Conservation (phyloP, 768 basidiomycete genomes). For the Termitomyces sp. region DNA sequence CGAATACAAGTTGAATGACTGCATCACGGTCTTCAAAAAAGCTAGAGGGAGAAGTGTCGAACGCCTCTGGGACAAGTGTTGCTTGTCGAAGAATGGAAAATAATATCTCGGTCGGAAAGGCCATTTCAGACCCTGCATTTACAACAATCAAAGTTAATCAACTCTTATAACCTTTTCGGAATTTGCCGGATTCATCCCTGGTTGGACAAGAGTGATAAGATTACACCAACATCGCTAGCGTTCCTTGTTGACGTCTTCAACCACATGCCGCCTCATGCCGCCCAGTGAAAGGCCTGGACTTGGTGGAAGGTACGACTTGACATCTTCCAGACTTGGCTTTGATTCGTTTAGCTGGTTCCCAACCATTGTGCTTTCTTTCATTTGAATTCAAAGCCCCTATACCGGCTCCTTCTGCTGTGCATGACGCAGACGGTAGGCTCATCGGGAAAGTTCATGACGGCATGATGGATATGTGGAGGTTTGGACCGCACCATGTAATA, state of each 20-base stretch:
- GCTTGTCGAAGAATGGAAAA: neutral
- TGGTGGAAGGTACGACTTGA: slow-evolving; percentile 22
- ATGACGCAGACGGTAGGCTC: slow-evolving; percentile 51
- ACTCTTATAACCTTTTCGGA: too few relatives aligned
- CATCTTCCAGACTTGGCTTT: neutral
- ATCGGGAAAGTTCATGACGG: slow-evolving; percentile 45
- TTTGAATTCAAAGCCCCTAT: slow-evolving; percentile 62
- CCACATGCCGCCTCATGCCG: slow-evolving; percentile 47
- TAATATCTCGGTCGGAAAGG: neutral
- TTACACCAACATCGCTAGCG: too few relatives aligned
- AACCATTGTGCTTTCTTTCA: slow-evolving; percentile 54
- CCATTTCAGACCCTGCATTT: too few relatives aligned
- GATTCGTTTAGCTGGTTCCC: slow-evolving; percentile 33
- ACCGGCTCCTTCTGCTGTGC: slow-evolving; percentile 31
- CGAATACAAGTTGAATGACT: neutral
- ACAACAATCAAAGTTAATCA: too few relatives aligned
- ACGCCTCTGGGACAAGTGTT: neutral
- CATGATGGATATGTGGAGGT: slow-evolving; percentile 59
- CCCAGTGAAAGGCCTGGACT: slow-evolving; percentile 35
- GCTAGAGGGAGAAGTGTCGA: neutral
- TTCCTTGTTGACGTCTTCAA: too few relatives aligned
- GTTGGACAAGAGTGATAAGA: too few relatives aligned
- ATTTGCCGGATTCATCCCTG: too few relatives aligned
- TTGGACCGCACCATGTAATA: slow-evolving; percentile 59
- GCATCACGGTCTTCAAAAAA: neutral